phyloP scores from a whole-genome alignment of 805 yeast species.

The Kodamaea hsintzibuensis region DNA sequence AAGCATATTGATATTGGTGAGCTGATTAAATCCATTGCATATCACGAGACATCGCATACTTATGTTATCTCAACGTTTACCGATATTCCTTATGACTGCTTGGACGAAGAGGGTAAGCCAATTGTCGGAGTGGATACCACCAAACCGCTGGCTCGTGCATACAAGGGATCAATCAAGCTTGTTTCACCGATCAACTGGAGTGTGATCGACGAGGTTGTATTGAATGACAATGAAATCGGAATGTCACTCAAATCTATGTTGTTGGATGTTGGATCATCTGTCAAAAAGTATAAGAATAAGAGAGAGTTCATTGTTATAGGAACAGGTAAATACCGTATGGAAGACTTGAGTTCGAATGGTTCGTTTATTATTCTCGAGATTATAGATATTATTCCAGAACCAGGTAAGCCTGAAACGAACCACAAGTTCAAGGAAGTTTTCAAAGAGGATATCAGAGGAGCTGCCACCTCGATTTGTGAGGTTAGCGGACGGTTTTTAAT shows the following conservation, averaged over 20 bases:
- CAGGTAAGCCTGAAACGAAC: constrained; percentile 80
- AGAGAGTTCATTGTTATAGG: constrained; percentile 79
- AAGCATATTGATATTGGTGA: constrained; percentile 53
- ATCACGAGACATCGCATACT: constrained; percentile 65
- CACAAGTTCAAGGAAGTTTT: constrained; percentile 73
- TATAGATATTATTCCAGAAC: constrained; percentile 85
- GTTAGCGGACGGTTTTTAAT: constrained; percentile 81
- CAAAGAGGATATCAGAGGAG: constrained; percentile 78
- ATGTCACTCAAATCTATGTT: constrained; percentile 55
- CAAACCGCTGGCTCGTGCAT: constrained; percentile 56
- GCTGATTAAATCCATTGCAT: constrained; percentile 65
- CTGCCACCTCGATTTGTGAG: constrained; percentile 75
- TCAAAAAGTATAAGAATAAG: constrained; percentile 46
- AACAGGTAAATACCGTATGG: constrained; percentile 70
- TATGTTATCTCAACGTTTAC: constrained; percentile 61
- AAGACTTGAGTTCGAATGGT: constrained; percentile 81
- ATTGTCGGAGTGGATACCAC: constrained; percentile 56
- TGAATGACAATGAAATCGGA: constrained; percentile 68
- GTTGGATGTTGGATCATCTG: constrained; percentile 46
- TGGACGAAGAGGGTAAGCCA: constrained; percentile 72
- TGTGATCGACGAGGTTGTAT: constrained; percentile 65
- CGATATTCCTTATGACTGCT: constrained; percentile 59
- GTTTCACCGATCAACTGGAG: constrained; percentile 78
- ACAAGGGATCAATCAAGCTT: constrained; percentile 60
- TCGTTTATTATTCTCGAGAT: constrained; percentile 71